Base-by-base conservation (phyloP, 2,329 filamentous ascomycete species). In the Nothomitra cinnamomea region DNA sequence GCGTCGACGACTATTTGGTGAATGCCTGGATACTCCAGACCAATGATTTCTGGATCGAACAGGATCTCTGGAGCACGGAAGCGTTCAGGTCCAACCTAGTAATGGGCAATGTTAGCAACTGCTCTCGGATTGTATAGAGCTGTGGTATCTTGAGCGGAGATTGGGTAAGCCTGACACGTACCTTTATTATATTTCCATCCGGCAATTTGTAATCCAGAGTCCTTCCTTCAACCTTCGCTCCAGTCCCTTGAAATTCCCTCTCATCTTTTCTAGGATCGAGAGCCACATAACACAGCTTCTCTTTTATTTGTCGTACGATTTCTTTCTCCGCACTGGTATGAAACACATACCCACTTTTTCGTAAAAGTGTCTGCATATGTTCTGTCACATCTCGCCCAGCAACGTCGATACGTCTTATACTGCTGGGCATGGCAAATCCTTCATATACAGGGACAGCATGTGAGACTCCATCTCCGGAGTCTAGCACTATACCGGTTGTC, bases 271-370 rank as follows among this genome's bases (percentile, higher is more conserved):
- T 83, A 6, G 92, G 89, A 66, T 96, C 89, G 52, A 85, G 71
- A 22, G 92, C 88, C 40, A 98, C 84, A 66, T 96, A 98, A 55
- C 86, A 85, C 49, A 87, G 83, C 64, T 85, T 86, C 75, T 98
- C 92, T 72, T 98, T 98, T 71, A 98, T 95, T 68, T 87, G 77
- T 59, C 90, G 80, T 55, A 98, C 92, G n/a, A 95, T 88, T 70
- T 98, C 92, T 72, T 98, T 98, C 74, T 98, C 92, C 12, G 92
- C 92, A 65, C 88, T 95, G 17, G 92, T 98, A 70, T 96, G 90
- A 67, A 98, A 94, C 17, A 95, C 80, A 65, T 92, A 87, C 51
- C 92, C 92, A 61, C 82, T 86, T 74, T 95, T 96, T 63, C 92
- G 79, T 60, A 98, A 73, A 61, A 96, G 71, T 56, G 84, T 82